These are phyloP conservation scores for Eucalyptus globulus DNA, from an alignment of 345 rosid genomes.

Conservation along the genomic window DNA sequence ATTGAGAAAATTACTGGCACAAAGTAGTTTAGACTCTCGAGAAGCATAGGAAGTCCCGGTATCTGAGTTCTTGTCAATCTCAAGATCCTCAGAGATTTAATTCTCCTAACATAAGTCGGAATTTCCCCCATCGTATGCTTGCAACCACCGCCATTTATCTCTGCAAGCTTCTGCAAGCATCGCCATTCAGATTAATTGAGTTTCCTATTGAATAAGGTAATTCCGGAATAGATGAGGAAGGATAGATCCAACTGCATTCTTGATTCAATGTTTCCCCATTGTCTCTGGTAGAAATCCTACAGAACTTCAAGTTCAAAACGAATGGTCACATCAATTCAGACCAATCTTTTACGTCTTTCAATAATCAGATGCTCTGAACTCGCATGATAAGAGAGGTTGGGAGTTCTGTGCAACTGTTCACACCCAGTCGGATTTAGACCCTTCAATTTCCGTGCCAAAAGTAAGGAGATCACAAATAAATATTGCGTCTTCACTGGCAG, in stretches of 20 bases:
- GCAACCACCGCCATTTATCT: not conserved
- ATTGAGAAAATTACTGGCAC: not conserved
- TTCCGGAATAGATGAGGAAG: not conserved
- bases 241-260: not conserved
- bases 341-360: not conserved
- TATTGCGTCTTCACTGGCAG: not conserved
- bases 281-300: not conserved
- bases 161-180: not conserved
- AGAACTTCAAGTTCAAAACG: not conserved
- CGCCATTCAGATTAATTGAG: not conserved
- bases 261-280: not conserved
- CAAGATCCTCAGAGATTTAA: not conserved
- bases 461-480: not conserved
- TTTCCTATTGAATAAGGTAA: not conserved
- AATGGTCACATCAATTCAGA: not conserved
- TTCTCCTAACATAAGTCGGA: not conserved
- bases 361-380: not conserved
- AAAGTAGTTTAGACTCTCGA: not conserved
- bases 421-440: not conserved
- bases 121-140: not conserved
- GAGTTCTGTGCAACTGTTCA: not conserved
- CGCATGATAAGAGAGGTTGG: not conserved
- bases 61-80: not conserved
- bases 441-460: not conserved
- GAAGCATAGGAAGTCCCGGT: not conserved